Base-by-base conservation (phyloP, 106 monocot genomes). In the Allium fistulosum region DNA sequence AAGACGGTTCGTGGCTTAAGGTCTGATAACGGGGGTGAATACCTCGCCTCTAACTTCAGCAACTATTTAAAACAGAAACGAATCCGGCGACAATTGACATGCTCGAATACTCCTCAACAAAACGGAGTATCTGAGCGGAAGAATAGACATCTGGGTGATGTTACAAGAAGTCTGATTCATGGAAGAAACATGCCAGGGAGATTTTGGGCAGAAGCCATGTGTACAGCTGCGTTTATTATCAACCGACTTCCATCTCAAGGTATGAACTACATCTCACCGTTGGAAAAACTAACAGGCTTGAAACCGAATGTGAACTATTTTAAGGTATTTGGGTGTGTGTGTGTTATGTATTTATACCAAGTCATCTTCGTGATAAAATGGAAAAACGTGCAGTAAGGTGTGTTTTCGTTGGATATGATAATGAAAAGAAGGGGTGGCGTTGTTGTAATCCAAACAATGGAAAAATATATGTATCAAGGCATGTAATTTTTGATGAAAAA, bases 371-470 rank as follows among this genome's bases (percentile, higher is more conserved):
- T 8, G 65, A 7, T 18, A 66, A 57, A 49, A n/a, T 73, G 11
- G 62, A 62, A 9, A 62, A 62, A 18, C 28, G 46, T 9, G 62
- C 13, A 6, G 9, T 65, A 15, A 3, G 22, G 22, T 75, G 75
- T 7, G 68, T 75, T 11, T 52, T 75, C 59, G 51, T 52, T 8
- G 8, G 45, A 2, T 75, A 75, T 22, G 48, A 51, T 22, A 45
- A 13, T 13, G 7, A 58, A 53, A 49, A 51, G 15, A 74, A 74
- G 47, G 16, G 11, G 45, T 74, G 74, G 66, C 65, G 66, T 49
- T 66, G 66, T 52, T 66, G 48, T 63, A 8, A 51, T 18, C 60
- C 51, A 10, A 28, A 6, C 48, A 71, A 8, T 22, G 26, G 26
- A 0, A 2, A 9, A 16, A 53, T 27, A 17, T 63, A 63, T n/a